A percentile compares a stretch with the other conserved stretches of the same genome.
phyloP scores from a whole-genome alignment of 208 protist species.

The Crithidia fasciculata region DNA sequence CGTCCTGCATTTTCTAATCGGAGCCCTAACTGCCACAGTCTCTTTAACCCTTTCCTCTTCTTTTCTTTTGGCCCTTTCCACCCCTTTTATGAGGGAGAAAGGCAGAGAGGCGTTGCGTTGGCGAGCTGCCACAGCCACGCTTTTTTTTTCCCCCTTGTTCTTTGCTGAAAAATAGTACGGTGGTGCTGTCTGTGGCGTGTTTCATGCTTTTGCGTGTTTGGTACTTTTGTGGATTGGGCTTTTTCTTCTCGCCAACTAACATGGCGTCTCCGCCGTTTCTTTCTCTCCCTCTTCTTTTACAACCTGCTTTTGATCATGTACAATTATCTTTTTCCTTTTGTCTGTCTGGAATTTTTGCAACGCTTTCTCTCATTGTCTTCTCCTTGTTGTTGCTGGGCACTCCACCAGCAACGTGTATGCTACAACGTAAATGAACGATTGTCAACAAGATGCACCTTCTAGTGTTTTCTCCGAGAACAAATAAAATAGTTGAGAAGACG shows the following conservation, averaged over 20 bases:
- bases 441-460: no score
- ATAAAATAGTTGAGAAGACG: no score
- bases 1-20: background rate
- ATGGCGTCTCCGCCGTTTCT: background rate
- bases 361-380: no score
- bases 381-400: no score
- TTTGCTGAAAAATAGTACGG: no score
- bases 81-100: background rate
- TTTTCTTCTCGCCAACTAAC: background rate
- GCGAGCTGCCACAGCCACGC: background rate
- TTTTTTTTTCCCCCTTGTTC: slow-evolving; percentile 4
- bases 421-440: no score
- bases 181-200: no score
- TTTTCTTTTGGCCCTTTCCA: background rate
- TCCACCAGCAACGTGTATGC: no score
- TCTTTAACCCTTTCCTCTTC: background rate
- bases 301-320: background rate
- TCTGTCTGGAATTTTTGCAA: background rate
- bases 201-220: no score
- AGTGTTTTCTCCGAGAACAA: no score
- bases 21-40: no score
- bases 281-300: slow-evolving; percentile 2
- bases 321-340: slow-evolving; percentile 1
- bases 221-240: no score
- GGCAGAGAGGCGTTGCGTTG: background rate